Percentiles rank a stretch among this genome's conserved stretches.
phyloP scores from a whole-genome alignment of 352 stramenopile species.

The Peronospora belbahrii region DNA sequence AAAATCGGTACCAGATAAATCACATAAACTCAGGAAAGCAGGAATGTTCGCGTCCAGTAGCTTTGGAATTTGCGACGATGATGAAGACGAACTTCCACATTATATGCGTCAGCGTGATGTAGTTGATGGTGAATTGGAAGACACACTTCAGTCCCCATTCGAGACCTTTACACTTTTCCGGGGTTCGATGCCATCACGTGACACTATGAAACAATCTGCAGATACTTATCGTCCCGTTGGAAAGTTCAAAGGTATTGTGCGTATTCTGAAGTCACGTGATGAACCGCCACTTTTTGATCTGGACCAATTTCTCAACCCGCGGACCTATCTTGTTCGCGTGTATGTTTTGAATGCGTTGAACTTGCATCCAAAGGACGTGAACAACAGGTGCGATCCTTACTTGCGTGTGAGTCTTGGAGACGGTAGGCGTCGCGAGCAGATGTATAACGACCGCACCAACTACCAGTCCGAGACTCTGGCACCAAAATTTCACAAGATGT shows the following conservation, averaged over 20 bases:
- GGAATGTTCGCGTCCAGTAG: constrained; percentile 21
- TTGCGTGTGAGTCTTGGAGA: constrained; percentile 76
- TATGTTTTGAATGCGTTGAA: constrained; percentile 82
- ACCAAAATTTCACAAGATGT: constrained; percentile 88
- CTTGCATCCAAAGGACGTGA: constrained; percentile 73
- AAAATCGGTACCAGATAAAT: constrained; percentile 1
- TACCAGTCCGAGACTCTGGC: constrained; percentile 64
- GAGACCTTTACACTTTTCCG: constrained; percentile 73
- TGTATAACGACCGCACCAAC: constrained; percentile 79
- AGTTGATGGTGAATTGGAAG: constrained; percentile 52
- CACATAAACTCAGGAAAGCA: constrained; percentile 2
- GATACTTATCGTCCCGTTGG: constrained; percentile 55
- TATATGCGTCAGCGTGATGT: constrained; percentile 60
- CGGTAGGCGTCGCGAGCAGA: constrained; percentile 44
- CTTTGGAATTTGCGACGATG: constrained; percentile 31
- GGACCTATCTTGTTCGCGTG: constrained; percentile 77
- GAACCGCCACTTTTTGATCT: constrained; percentile 70
- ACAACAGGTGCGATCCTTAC: constrained; percentile 84
- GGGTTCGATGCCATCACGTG: constrained; percentile 35
- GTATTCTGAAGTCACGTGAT: constrained; percentile 62
- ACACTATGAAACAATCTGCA: constrained; percentile 23
- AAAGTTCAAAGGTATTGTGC: constrained; percentile 86
- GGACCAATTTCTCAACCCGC: constrained; percentile 61
- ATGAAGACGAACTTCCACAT: constrained; percentile 54
- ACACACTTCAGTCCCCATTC: constrained; percentile 67